These are phyloP conservation scores for Dioscorea cayenensis DNA, from an alignment of 116 monocot genomes.

Conservation along the genomic window DNA sequence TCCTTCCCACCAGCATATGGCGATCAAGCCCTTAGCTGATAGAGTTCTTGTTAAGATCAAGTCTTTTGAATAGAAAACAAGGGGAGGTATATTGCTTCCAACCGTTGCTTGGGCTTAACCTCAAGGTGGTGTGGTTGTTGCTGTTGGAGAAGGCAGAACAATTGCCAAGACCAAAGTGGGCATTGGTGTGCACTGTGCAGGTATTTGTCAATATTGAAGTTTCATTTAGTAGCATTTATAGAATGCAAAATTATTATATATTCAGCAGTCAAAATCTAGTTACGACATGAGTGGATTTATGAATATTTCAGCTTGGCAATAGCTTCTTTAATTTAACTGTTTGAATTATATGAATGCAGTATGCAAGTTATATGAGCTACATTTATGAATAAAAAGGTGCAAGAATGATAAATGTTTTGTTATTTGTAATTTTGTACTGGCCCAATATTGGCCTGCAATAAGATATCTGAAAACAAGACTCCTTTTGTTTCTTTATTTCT, in stretches of 20 bases:
- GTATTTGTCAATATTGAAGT: constrained; percentile 2
- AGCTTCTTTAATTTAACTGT: not conserved
- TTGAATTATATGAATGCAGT: too few relatives aligned
- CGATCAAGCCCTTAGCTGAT: constrained; percentile 36
- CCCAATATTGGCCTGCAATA: too few relatives aligned
- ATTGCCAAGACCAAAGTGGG: constrained; percentile 37
- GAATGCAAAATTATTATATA: not conserved
- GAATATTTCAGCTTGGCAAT: not conserved
- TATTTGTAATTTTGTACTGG: too few relatives aligned
- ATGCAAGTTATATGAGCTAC: too few relatives aligned
- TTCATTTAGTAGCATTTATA: not conserved
- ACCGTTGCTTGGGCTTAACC: constrained; percentile 35
- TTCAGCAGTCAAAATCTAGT: not conserved
- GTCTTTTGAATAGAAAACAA: constrained; percentile 38
- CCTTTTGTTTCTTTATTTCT: too few relatives aligned
- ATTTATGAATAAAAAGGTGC: too few relatives aligned
- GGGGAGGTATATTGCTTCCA: constrained; percentile 40
- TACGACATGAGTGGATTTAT: not conserved
- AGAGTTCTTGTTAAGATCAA: constrained; percentile 43
- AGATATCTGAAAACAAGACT: too few relatives aligned
- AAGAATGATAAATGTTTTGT: too few relatives aligned
- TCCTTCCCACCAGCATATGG: constrained; percentile 24
- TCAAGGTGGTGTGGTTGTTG: constrained; percentile 45
- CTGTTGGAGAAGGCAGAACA: constrained; percentile 37
- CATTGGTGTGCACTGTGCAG: constrained; percentile 24